A percentile compares a stretch with the other conserved stretches of the same genome.
These are phyloP conservation scores for Aspergillus sp. DNA, from an alignment of 2,329 filamentous ascomycete genomes.

Conservation along the genomic window DNA sequence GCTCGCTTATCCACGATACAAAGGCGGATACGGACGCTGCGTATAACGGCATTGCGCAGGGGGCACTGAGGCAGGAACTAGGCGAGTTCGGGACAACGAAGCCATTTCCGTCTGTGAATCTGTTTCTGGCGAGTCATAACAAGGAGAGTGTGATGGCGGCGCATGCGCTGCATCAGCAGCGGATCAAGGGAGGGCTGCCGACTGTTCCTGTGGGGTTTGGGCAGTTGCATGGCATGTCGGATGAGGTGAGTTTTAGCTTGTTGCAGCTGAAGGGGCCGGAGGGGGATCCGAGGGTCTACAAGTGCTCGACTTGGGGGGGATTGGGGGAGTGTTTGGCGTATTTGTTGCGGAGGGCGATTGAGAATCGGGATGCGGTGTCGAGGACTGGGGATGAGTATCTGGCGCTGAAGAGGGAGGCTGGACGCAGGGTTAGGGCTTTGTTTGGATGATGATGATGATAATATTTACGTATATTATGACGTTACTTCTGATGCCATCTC, in stretches of 20 bases:
- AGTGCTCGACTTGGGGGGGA: conserved; percentile 58
- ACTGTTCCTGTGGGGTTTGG: conserved; percentile 55
- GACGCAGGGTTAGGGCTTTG: conserved; percentile 5
- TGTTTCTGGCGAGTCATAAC: conserved; percentile 85
- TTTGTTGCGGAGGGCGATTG: conserved; percentile 57
- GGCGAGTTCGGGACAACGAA: conserved; percentile 22
- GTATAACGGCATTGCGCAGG: conserved; percentile 71
- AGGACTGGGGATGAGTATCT: conserved; percentile 49
- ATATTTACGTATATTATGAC: no score
- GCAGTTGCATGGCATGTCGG: conserved; percentile 62
- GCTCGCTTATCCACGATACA: conserved; percentile 69
- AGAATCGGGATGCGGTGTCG: conserved; percentile 60
- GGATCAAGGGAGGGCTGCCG: conserved; percentile 39
- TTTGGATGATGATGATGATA: no score
- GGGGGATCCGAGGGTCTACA: conserved; percentile 49
- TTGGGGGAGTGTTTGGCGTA: conserved; percentile 78
- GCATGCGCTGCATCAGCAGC: conserved; percentile 49
- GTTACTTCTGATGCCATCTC: no score
- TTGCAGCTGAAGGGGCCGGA: conserved; percentile 43
- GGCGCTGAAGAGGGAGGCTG: conserved; percentile 27
- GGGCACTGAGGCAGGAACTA: conserved; percentile 58
- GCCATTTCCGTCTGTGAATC: conserved; percentile 56
- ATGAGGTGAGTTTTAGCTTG: conserved; percentile 58
- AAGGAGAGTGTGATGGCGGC: conserved; percentile 64
- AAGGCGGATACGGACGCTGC: conserved; percentile 69